Evolutionary conservation across 805 yeast genomes (phyloP), one percentile per base, ranked within the genome.

Genomic region (Grigorovia jiainica): DNA sequence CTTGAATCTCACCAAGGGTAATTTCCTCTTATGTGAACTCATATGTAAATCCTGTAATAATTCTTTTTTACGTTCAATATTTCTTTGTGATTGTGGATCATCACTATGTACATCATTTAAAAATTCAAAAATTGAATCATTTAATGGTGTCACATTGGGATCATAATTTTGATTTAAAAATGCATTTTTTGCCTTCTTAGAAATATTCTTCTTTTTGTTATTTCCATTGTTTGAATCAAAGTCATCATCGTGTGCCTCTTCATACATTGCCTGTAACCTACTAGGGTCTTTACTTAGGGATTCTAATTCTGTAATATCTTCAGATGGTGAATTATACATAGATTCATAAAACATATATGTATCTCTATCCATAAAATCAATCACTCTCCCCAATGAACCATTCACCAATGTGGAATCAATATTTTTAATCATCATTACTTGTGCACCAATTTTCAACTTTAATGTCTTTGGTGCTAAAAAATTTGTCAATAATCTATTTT

Each of bases 351-450:
- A 63, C 47, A 62, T 44, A 47, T 70, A 75, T 0, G 80, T 73
- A 29, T 68, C 70, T 16, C 71, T 67, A 52, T 74, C 78, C 25
- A 74, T 60, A 47, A 78, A 79, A 44, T 70, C 82, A 33, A 79
- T 59, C 1, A 84, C 82, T 49, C 69, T 78, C 0, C 94, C 94
- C 25, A 83, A 62, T 0, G 87, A 77, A 0, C 94, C 94, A 61
- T 84, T 84, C 9, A 83, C 92, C 38, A 84, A 65, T 0, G 77
- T 70, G 23, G 75, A 80, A 54, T 82, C 90, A 43, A 79, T 70
- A 54, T 84, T 84, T 55, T 83, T 83, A 37, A 83, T 70, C 70
- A 83, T 76, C 90, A 84, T 83, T 1, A 84, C 94, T 60, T 83
- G 92, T 0, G 90, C 86, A 36, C 82, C 82, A 42, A 71, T 71